Evolutionary conservation across 768 basidiomycete species (phyloP).

Genomic region (Mycena leptocephala): DNA sequence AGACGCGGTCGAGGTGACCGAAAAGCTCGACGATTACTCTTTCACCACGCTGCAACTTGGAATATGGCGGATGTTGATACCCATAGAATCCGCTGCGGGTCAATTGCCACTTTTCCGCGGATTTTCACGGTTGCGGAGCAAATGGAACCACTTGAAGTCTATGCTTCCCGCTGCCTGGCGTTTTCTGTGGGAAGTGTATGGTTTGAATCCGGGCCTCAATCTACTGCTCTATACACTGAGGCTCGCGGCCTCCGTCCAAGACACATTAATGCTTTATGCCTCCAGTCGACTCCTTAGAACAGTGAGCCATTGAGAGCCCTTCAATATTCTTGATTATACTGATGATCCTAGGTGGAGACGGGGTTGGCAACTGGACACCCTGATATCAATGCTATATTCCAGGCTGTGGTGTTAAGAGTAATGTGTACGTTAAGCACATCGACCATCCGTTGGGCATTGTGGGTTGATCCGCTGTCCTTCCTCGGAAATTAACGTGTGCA

Average conservation of each 20-base stretch:
- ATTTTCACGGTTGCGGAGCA: neutral
- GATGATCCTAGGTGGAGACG: neutral
- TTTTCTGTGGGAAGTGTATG: constrained; percentile 6
- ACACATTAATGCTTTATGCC: constrained; percentile 5
- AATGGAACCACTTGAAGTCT: neutral
- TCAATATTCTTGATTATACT: neutral
- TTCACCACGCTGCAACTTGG: constrained; percentile 11
- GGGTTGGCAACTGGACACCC: neutral
- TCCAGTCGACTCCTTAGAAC: neutral
- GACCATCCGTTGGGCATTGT: neutral
- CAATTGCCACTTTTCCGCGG: neutral
- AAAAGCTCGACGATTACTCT: neutral
- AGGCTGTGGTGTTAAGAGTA: neutral
- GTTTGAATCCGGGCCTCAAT: neutral
- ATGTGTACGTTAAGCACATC: neutral
- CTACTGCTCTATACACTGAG: neutral
- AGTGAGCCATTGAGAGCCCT: neutral
- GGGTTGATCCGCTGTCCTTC: neutral
- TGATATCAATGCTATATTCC: neutral
- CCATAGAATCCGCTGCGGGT: neutral
- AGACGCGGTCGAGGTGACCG: neutral
- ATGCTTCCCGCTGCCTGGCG: neutral
- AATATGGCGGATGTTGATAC: constrained; percentile 19
- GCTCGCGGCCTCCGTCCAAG: neutral
- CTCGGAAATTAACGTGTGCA: neutral